Base-by-base conservation (phyloP, 2,329 filamentous ascomycete genomes). In the Aspergillus fructus region DNA sequence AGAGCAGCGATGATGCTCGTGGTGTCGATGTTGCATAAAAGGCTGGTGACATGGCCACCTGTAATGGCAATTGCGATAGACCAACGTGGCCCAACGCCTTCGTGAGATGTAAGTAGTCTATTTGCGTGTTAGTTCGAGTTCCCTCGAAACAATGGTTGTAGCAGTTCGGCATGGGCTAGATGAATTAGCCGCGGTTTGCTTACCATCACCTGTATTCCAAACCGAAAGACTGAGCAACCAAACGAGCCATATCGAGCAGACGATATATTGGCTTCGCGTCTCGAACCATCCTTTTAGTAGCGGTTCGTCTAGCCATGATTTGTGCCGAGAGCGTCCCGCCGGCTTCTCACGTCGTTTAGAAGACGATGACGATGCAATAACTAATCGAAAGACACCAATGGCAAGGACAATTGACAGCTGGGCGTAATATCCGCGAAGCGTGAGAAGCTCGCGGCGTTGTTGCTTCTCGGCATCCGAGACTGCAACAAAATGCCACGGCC, bases 81-180 rank as follows among this genome's bases (percentile, higher is more conserved):
- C 76, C 83, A 49, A 87, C 77, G 47, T 84, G 83, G 17, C 82
- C 85, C 53, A 87, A 78, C 5, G 84, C 80, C 71, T 86, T 87
- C 23, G 85, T 87, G 23, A 87, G 72, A 68, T 87, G 85, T 30
- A 87, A 75, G 56, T 87, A 87, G 68, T 87, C 85, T 85, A 62
- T 15, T 33, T 30, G 40, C 42, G 42, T n/a, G 41, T 53, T 43
- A 48, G 33, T 39, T 6, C 27, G 6, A 24, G 27, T 13, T 21
- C 13, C 40, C n/a, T 17, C n/a, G 40, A 11, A 11, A 30, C 3
- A 3, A 30, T 30, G 27, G 27, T 11, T 30, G 27, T 3, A 30
- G 9, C 27, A 11, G 8, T 9, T 30, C 27, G 27, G 8, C 27
- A 30, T 30, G 27, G 27, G 27, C 27, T 4, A 21, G 40, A 9